Base-by-base conservation (phyloP, 2,329 filamentous ascomycete species). In the Aureobasidium lini region DNA sequence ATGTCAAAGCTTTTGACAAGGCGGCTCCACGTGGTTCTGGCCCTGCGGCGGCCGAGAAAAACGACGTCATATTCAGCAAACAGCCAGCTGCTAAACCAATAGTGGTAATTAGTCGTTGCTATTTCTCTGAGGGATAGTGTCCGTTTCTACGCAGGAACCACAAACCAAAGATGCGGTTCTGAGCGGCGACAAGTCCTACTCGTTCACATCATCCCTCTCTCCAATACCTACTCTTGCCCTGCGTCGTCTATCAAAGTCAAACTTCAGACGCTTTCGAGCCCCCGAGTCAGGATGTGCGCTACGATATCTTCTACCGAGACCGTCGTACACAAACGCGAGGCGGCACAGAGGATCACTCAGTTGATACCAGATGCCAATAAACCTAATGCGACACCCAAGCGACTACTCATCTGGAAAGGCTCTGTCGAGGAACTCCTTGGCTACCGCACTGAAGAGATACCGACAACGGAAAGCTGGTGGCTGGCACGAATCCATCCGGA, bases 401-500 rank as follows among this genome's bases (percentile, higher is more conserved):
- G 52, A 28, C 34, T 16, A 28, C 52, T 57, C 1, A 6, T 10
- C 13, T 60, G 57, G 57, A 53, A 31, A 36, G 57, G 57, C n/a
- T 49, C 57, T 6, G 31, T 50, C 4, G 39, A 60, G 29, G 31
- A 44, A 15, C 48, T 60, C 13, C 31, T 60, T 31, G 57, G 57
- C 8, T 54, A 44, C 16, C 39, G 13, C 16, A 1, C 28, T 4
- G n/a, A 36, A 23, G 48, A 54, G 11, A 48, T 60, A 2, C 23
- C 50, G 9, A 15, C 40, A 34, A 8, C 13, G 6, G 48, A 53
- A 42, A 36, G 40, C 15, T 60, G 57, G 57, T 60, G 57, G 57
- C 8, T 54, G 31, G 23, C n/a, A 18, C 49, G 32, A 34, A 60
- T 60, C 11, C 57, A 60, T 40, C 18, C 39, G n/a, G 40, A 60